These are phyloP conservation scores for Globisporangium okanoganense DNA, from an alignment of 352 stramenopile species.

Conservation along the genomic window DNA sequence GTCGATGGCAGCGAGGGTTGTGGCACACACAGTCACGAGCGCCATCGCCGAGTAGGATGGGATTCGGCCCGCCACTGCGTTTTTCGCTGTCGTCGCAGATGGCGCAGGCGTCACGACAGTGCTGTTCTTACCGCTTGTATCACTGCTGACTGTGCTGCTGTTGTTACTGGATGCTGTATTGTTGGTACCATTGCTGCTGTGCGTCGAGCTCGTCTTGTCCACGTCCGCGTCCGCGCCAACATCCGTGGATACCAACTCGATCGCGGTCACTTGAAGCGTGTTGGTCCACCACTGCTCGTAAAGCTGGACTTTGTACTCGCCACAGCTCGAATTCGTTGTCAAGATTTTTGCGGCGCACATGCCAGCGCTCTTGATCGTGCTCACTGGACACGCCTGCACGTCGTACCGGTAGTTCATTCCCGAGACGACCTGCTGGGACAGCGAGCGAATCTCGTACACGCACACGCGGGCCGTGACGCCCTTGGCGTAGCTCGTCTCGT, in stretches of 20 bases:
- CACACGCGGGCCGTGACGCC: constrained; percentile 31
- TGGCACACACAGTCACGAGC: not conserved
- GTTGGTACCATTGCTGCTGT: constrained; percentile 6
- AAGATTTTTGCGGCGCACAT: constrained; percentile 25
- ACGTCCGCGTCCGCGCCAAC: not conserved
- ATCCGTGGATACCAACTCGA: constrained; percentile 15
- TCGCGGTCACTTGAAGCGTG: constrained; percentile 48
- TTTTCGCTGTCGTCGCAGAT: not conserved
- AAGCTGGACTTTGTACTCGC: constrained; percentile 45
- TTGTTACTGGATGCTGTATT: not conserved
- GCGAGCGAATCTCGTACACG: constrained; percentile 30
- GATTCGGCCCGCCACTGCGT: not conserved
- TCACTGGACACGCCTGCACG: constrained; percentile 47
- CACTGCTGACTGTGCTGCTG: not conserved
- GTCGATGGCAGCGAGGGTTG: not conserved
- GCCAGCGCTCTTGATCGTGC: constrained; percentile 27
- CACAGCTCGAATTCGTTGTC: constrained; percentile 21
- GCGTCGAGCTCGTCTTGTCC: not conserved
- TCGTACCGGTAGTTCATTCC: constrained; percentile 77
- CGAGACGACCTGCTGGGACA: constrained; percentile 49
- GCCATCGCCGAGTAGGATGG: not conserved
- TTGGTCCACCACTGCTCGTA: constrained; percentile 60
- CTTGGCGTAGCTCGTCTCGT: constrained; percentile 24
- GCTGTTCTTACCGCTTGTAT: not conserved
- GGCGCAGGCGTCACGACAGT: not conserved